phyloP scores from a whole-genome alignment of 2,329 filamentous ascomycete species.

The Colletotrichum sublineola region DNA sequence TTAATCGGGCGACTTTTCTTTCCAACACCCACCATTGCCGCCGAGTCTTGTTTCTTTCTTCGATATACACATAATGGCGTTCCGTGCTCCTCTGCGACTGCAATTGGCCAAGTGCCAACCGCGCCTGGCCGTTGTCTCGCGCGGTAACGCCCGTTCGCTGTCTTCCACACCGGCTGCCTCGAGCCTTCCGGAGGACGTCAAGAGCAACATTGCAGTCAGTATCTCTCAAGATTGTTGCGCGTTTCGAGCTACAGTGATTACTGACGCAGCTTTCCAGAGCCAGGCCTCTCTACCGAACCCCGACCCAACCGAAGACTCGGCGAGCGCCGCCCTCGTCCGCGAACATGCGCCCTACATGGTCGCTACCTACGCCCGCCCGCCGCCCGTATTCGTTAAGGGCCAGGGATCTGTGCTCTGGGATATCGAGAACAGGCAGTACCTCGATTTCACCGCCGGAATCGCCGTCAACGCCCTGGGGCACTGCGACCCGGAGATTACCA shows the following conservation, averaged over 20 bases:
- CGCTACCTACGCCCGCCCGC: constrained; percentile 90
- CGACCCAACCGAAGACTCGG: constrained; percentile 80
- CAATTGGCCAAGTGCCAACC: constrained; percentile 51
- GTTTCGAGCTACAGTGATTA: background rate
- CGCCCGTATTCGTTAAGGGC: constrained; percentile 90
- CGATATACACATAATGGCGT: constrained; percentile 52
- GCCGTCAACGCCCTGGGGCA: constrained; percentile 95
- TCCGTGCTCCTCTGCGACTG: constrained; percentile 55
- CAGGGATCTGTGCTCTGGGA: constrained; percentile 92
- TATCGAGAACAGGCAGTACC: constrained; percentile 86
- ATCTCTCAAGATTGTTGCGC: no score
- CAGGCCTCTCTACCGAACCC: constrained; percentile 68
- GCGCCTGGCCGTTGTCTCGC: constrained; percentile 44
- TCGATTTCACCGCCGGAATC: constrained; percentile 96
- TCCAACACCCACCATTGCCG: constrained; percentile 16
- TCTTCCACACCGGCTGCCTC: constrained; percentile 54
- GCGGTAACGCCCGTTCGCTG: constrained; percentile 49
- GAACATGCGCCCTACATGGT: constrained; percentile 92
- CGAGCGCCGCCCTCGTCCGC: constrained; percentile 80
- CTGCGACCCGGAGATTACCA: constrained; percentile 82
- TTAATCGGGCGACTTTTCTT: constrained; percentile 9
- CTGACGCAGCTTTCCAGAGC: constrained; percentile 43
- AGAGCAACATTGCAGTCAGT: constrained; percentile 53
- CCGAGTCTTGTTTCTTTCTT: background rate
- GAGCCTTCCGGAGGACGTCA: constrained; percentile 52